Base-by-base conservation (phyloP, 2,329 filamentous ascomycete species). In the Colletotrichum cordylinicola region DNA sequence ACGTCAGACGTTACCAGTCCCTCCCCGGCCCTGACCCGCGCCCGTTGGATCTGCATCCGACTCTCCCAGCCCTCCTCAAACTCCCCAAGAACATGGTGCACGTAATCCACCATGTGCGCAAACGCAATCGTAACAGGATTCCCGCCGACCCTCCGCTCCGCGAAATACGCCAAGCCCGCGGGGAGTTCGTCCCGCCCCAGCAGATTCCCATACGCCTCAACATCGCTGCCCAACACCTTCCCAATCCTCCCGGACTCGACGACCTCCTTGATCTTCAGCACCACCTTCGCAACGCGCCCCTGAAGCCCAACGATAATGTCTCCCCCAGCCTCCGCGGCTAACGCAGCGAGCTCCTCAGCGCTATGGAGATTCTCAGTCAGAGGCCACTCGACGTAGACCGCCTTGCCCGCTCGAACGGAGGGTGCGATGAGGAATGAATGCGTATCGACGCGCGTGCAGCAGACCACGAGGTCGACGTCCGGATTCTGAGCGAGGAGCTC, bases 331-430 rank as follows among this genome's bases (percentile, higher is more conserved):
- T 10, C 13, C 24, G 35, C 35, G 9, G 18, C 52, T 27, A 43
- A 10, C 6, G 21, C 24, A 0, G 82, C 82, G 70, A 92, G 81
- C 58, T 88, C 86, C 21, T 80, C 78, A 0, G 86, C 88, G 2
- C 85, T 81, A 4, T 78, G 71, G 0, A 83, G 79, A 68, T 88
- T 86, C 15, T 87, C 81, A 0, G 88, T 88, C 1, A 92, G 83
- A 8, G 90, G 91, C 89, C 91, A 93, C 82, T 93, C 91, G 1
- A 91, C 85, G 71, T 85, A 93, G 0, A 90, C 85, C 0, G 82
- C 79, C 80, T 92, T 92, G 0, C 90, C 91, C 0, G 89, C 88
- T 16, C 83, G 82, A 1, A 91, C 77, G 13, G 86, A 88, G 0
- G 90, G 88, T 13, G 84, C 81, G 2, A 86, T 83, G 2, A 86